Base-by-base conservation (phyloP, 2,329 filamentous ascomycete species). In the Chalaropsis thielavioides region DNA sequence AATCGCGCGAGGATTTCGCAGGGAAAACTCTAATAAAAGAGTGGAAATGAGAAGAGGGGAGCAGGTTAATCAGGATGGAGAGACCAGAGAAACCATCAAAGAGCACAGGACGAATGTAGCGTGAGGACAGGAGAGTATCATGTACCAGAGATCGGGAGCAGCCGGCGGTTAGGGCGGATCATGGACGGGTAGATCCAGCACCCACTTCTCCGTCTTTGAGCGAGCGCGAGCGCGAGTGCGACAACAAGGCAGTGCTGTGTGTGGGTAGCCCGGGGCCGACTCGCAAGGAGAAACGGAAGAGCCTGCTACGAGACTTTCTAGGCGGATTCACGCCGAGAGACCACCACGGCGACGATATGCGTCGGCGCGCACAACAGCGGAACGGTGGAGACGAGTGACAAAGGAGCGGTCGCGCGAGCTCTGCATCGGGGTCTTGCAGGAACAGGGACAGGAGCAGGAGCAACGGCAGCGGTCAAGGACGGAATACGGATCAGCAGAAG, bases 331-430 rank as follows among this genome's bases (percentile, higher is more conserved):
- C 66, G 66, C 66, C 46, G 61, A 64, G 22, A 67, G 27, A 60
- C 49, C 59, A 43, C 62, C 66, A 35, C 66, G 66, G 66, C 66
- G 66, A 40, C 66, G 63, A 67, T 67, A 62, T 67, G 66, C 66
- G 66, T 67, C 66, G 43, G 62, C 60, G 27, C 66, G 66, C 63
- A 67, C 58, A 64, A 43, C 49, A 59, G 59, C 49, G 44, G 64
- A 64, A 60, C 49, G 60, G 61, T 58, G 51, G 31, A 67, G 49
- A 46, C 27, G 59, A 40, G 40, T 19, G 56, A 58, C 35, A 51
- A 59, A 41, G 54, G 27, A 51, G 65, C 43, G 62, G 43, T 61
- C 56, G 49, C 41, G 40, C 58, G 38, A 46, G 46, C 62, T 54
- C 40, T 62, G 62, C 49, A 64, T 62, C 58, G 61, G 66, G 59